Evolutionary conservation across 352 stramenopile genomes (phyloP).

Genomic region (Phytophthora europaea): DNA sequence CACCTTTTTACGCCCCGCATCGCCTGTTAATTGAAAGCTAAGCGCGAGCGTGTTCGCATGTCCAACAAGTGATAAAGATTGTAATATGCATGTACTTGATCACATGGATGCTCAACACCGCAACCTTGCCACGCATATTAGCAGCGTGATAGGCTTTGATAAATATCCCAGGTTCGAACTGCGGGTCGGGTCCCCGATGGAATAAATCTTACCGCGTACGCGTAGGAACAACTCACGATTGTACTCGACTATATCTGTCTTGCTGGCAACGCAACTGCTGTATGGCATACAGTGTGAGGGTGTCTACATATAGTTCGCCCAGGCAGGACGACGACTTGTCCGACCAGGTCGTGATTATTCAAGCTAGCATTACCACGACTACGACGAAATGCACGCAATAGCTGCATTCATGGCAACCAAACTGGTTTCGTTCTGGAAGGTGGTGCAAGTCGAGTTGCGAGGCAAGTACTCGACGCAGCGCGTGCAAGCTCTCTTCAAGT

Average conservation of each 20-base stretch:
- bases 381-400: background rate
- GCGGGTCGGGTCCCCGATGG: too few species aligned
- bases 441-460: constrained; percentile 4
- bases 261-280: background rate
- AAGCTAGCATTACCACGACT: background rate
- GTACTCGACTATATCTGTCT: background rate
- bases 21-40: too few species aligned
- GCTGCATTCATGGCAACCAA: background rate
- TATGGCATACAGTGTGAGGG: background rate
- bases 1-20: too few species aligned
- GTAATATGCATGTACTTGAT: too few species aligned
- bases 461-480: constrained; percentile 1
- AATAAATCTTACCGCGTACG: background rate
- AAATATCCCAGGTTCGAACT: too few species aligned
- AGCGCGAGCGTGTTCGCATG: too few species aligned
- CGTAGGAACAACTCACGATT: background rate
- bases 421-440: background rate
- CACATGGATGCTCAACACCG: too few species aligned
- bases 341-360: background rate
- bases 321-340: background rate
- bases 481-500: background rate
- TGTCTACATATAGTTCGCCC: background rate
- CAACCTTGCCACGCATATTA: too few species aligned
- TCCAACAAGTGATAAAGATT: too few species aligned
- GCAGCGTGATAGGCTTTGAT: too few species aligned